Base-by-base conservation (phyloP, 2,329 filamentous ascomycete species). In the Trichothecium sympodiale region DNA sequence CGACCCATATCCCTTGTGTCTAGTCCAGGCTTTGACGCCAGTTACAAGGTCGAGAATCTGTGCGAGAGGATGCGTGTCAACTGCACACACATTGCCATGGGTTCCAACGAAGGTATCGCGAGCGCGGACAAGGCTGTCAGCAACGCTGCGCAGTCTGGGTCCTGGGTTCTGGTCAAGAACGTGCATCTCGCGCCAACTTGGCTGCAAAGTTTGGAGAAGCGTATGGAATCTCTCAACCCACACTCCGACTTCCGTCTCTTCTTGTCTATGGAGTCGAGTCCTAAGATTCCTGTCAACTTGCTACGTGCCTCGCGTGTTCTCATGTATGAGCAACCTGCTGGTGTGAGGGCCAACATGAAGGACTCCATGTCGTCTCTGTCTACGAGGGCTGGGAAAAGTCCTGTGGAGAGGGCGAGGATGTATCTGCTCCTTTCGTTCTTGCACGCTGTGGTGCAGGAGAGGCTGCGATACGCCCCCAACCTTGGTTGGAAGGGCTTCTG, bases 401-500 rank as follows among this genome's bases (percentile, higher is more conserved):
- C 91, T 1, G 87, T 95, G 8, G 91, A 98, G 62, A 84, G 91
- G 54, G 79, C 81, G 16, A 77, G 93, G 44, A 64, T 98, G 35
- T 96, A 98, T 53, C 70, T 98, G 33, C 67, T 98, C 33, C 71
- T 98, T 27, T 91, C 83, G 3, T 96, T 98, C 72, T 56, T 98
- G 48, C 91, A 98, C 55, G 93, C 91, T 6, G 88, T 98, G 27
- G 79, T 95, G 9, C 91, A 98, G 58, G 91, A 98, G 59, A 74
- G 93, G 48, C 67, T 98, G 43, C 82, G 91, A 43, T 98, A 98
- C 56, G 88, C 89, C 17, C 93, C 91, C 1, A 89, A 74, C 38
- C 67, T 98, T 37, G 91, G 91, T 41, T 98, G 91, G 91, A 95
- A 94, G 66, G 86, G 87, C 36, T 94, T 95, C 71, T 98, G 93